phyloP scores from a whole-genome alignment of 2,329 filamentous ascomycete species.

The Lojkania enalia region DNA sequence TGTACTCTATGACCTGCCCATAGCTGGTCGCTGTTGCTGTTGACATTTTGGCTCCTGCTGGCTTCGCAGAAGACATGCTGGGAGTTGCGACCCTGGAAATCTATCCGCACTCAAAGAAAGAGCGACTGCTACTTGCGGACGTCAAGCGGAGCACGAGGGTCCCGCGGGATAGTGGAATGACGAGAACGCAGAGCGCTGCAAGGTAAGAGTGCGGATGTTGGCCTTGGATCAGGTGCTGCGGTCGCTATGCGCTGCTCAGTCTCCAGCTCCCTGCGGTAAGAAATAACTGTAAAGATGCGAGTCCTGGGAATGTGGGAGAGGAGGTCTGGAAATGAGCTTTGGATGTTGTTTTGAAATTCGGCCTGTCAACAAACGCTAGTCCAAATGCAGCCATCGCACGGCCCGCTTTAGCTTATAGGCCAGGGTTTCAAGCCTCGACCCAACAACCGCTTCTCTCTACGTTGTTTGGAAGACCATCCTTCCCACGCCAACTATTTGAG shows the following conservation, averaged over 20 bases:
- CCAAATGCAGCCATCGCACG: background rate
- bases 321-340: slow-evolving; percentile 23
- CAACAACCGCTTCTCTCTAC: background rate
- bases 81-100: slow-evolving; percentile 20
- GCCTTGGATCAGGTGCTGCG: slow-evolving; percentile 20
- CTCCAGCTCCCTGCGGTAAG: slow-evolving; percentile 22
- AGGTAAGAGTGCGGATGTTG: slow-evolving; percentile 3
- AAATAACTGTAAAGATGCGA: slow-evolving; percentile 45
- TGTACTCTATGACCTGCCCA: slow-evolving; percentile 94
- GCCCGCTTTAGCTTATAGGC: background rate
- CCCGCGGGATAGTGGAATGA: slow-evolving; percentile 18
- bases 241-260: slow-evolving; percentile 24
- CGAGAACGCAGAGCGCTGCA: slow-evolving; percentile 14
- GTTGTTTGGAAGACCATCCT: background rate
- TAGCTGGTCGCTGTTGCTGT: slow-evolving; percentile 56
- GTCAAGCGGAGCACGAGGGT: slow-evolving; percentile 7
- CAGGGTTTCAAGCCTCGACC: background rate
- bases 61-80: slow-evolving; percentile 35
- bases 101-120: slow-evolving; percentile 17
- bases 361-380: background rate
- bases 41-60: slow-evolving; percentile 34
- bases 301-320: slow-evolving; percentile 30
- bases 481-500: background rate
- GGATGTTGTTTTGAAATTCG: background rate
- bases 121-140: slow-evolving; percentile 15